Conservation (phyloP, 768 basidiomycete genomes). For the Rhodotorula sphaerocarpa region DNA sequence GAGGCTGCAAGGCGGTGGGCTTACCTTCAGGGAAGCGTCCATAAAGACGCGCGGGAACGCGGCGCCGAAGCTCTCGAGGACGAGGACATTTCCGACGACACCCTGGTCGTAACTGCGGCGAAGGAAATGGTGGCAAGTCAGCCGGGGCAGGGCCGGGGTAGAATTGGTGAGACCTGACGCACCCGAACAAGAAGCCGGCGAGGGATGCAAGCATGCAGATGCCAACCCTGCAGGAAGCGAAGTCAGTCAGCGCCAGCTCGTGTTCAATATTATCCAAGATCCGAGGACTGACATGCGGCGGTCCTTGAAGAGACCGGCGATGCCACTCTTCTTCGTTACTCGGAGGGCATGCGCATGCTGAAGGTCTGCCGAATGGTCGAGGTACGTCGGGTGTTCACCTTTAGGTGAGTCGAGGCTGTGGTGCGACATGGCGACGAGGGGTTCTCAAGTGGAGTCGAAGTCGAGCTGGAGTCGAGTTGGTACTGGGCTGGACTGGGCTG, state of each 20-base stretch:
- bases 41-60: background rate
- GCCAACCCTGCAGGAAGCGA: background rate
- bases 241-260: background rate
- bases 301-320: background rate
- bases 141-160: too few species aligned
- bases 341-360: too few species aligned
- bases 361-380: too few species aligned
- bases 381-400: too few species aligned
- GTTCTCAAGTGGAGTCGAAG: too few species aligned
- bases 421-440: too few species aligned
- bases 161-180: too few species aligned
- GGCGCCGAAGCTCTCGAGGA: constrained; percentile 20
- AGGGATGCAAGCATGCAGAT: background rate
- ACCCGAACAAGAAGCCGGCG: background rate
- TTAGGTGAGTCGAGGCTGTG: too few species aligned
- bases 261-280: too few species aligned
- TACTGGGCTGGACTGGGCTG: too few species aligned
- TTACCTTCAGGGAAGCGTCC: background rate
- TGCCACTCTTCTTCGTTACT: background rate
- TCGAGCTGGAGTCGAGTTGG: too few species aligned
- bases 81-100: constrained; percentile 18
- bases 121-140: too few species aligned
- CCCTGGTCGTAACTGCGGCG: constrained; percentile 9
- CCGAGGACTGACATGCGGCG: background rate
- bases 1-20: background rate